These are phyloP conservation scores for Phytophthora europaea DNA, from an alignment of 352 stramenopile species.

Conservation along the genomic window DNA sequence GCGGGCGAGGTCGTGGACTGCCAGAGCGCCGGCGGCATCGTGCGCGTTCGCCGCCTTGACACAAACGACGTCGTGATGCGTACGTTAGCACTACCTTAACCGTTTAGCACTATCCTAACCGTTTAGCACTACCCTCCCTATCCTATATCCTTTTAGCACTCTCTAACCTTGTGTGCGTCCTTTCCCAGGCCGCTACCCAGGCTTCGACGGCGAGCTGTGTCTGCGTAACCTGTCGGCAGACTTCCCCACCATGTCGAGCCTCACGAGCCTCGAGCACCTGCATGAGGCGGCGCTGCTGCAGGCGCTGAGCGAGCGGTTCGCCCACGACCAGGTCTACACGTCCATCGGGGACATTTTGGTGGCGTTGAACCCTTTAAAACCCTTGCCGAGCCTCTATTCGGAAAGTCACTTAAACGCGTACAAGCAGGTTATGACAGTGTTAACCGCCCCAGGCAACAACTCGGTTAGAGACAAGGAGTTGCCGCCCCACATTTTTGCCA, in stretches of 20 bases:
- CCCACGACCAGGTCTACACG: slow-evolving; percentile 86
- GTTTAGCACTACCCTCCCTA: slow-evolving; percentile 10
- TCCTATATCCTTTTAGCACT: not conserved
- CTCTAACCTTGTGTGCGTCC: slow-evolving; percentile 2
- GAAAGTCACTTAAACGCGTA: slow-evolving; percentile 71
- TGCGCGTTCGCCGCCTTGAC: slow-evolving; percentile 52
- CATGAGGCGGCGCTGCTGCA: slow-evolving; percentile 88
- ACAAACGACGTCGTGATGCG: slow-evolving; percentile 53
- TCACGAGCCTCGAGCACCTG: slow-evolving; percentile 85
- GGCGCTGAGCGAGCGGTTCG: slow-evolving; percentile 81
- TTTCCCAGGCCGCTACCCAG: slow-evolving; percentile 41
- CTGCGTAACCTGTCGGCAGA: slow-evolving; percentile 74
- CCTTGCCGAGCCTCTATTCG: slow-evolving; percentile 71
- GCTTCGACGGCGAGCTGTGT: slow-evolving; percentile 56
- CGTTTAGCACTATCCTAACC: slow-evolving; percentile 11
- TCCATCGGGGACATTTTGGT: slow-evolving; percentile 90
- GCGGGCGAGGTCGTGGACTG: slow-evolving; percentile 77
- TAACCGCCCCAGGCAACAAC: slow-evolving; percentile 6
- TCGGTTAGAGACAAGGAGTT: slow-evolving; percentile 20
- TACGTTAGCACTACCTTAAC: slow-evolving; percentile 23
- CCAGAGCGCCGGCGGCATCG: slow-evolving; percentile 57
- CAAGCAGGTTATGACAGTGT: slow-evolving; percentile 52
- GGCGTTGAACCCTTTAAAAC: slow-evolving; percentile 87
- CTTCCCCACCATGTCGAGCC: slow-evolving; percentile 65
- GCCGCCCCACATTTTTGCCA: slow-evolving; percentile 93